Percentiles rank a stretch among this genome's conserved stretches.
phyloP scores from a whole-genome alignment of 176 grass and related monocot species.

The Cenchrus fungigraminus region DNA sequence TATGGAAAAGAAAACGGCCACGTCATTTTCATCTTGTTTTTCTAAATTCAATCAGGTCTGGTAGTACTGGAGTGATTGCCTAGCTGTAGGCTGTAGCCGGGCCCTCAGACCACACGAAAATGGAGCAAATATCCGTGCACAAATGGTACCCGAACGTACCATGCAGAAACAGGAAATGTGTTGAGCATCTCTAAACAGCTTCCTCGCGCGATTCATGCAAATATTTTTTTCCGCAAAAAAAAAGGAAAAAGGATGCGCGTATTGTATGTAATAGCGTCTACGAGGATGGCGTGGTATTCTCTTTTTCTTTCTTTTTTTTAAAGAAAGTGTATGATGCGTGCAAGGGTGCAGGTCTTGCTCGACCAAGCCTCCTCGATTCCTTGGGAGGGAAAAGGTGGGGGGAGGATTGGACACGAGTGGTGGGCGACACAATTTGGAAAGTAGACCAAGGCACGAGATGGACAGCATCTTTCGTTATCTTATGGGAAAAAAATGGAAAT shows the following conservation, averaged over 20 bases:
- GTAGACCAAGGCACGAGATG: neutral
- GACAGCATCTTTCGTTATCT: neutral
- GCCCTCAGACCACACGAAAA: too few relatives aligned
- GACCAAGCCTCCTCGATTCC: neutral
- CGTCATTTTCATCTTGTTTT: constrained; percentile 12
- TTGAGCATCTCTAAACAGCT: neutral
- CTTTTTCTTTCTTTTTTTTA: too few relatives aligned
- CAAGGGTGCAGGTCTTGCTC: neutral
- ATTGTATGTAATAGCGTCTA: neutral
- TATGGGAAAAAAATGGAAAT: neutral
- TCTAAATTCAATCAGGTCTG: neutral
- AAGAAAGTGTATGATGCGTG: neutral
- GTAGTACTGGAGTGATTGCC: too few relatives aligned
- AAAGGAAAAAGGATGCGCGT: neutral
- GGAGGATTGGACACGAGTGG: constrained; percentile 27
- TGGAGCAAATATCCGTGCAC: too few relatives aligned
- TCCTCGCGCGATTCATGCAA: neutral
- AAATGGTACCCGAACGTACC: neutral
- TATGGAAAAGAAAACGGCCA: neutral
- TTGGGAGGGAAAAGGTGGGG: neutral
- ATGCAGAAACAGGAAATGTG: neutral
- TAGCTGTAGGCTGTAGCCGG: too few relatives aligned
- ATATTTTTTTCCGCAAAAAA: too few relatives aligned
- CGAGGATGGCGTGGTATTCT: too few relatives aligned
- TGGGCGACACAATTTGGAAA: constrained; percentile 11